Percentiles rank a stretch among this genome's conserved stretches.
These are phyloP conservation scores for Phalaenopsis equestris DNA, from an alignment of 106 monocot genomes.

Conservation along the genomic window DNA sequence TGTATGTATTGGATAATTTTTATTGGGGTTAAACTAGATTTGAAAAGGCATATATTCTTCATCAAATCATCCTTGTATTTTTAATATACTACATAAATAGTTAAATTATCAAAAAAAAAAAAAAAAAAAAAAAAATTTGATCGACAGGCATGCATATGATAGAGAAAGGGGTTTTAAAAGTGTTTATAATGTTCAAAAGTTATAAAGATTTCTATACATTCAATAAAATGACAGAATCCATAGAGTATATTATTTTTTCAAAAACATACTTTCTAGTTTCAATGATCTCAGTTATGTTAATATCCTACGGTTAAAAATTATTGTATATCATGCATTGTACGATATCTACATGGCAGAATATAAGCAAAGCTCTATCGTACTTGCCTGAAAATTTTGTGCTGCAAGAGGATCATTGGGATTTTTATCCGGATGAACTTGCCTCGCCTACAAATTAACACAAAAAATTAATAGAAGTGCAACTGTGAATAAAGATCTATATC, in stretches of 20 bases:
- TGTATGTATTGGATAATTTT: background rate
- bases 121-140: background rate
- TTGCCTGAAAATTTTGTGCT: slow-evolving; percentile 28
- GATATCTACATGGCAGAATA: background rate
- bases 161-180: background rate
- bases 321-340: background rate
- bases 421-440: slow-evolving; percentile 24
- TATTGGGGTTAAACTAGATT: background rate
- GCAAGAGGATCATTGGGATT: slow-evolving; percentile 17
- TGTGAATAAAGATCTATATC: background rate
- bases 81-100: background rate
- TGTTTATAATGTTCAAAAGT: background rate
- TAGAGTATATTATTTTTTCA: background rate
- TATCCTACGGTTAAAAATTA: background rate
- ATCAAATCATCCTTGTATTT: background rate
- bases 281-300: background rate
- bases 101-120: background rate
- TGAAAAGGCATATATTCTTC: background rate
- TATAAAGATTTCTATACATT: background rate
- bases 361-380: background rate
- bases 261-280: background rate
- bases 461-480: background rate
- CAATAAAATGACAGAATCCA: background rate
- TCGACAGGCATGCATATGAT: background rate
- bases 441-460: slow-evolving; percentile 15